phyloP scores from a whole-genome alignment of 1,284 basidiomycete species.

The Heterobasidion irregulare region DNA sequence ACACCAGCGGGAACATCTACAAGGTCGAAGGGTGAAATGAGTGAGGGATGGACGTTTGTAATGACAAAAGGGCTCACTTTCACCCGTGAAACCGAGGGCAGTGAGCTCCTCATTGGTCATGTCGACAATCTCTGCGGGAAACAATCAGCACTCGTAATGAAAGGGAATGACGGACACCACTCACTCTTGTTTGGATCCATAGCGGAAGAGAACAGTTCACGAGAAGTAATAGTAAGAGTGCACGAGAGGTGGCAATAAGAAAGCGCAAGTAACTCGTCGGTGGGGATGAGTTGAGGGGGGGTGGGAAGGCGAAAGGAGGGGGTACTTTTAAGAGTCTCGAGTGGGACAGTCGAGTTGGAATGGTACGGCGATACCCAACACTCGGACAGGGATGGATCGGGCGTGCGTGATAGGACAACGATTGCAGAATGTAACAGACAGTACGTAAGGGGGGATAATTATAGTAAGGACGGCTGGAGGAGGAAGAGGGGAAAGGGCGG shows the following conservation, averaged over 20 bases:
- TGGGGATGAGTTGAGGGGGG: slow-evolving; percentile 8
- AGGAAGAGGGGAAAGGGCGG: no score
- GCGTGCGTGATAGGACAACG: no score
- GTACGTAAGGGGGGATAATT: no score
- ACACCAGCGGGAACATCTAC: slow-evolving; percentile 21
- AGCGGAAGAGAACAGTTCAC: slow-evolving; percentile 10
- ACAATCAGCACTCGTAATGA: slow-evolving; percentile 23
- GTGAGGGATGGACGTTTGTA: slow-evolving; percentile 21
- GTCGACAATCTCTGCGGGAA: slow-evolving; percentile 26
- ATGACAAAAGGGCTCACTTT: slow-evolving; percentile 22
- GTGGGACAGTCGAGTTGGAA: neutral
- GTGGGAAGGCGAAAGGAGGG: slow-evolving; percentile 13
- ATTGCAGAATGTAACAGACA: no score
- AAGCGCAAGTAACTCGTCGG: slow-evolving; percentile 7
- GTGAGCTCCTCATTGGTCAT: slow-evolving; percentile 22
- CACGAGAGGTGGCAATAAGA: neutral
- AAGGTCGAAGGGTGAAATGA: slow-evolving; percentile 21
- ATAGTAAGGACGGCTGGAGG: no score
- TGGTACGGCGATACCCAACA: no score
- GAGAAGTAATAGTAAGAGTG: slow-evolving; percentile 8
- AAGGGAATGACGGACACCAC: slow-evolving; percentile 19
- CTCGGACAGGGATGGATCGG: no score
- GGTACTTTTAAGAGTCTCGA: slow-evolving; percentile 2
- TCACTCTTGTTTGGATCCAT: slow-evolving; percentile 22
- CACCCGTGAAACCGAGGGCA: slow-evolving; percentile 21